Evolutionary conservation across 495 filamentous ascomycete genomes (phyloP).

Genomic region (Penicillium herquei): DNA sequence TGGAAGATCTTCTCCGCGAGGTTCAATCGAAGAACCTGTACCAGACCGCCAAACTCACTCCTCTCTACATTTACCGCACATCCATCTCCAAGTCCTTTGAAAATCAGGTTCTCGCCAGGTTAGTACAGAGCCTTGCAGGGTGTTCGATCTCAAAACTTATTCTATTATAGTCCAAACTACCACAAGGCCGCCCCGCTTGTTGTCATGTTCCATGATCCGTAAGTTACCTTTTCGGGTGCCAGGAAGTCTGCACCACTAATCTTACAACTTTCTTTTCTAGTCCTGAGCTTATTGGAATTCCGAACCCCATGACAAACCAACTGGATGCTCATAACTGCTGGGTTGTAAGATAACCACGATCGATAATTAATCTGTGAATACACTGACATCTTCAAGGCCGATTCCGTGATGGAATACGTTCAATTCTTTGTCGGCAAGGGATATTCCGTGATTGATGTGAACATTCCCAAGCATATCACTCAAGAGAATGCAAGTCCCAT

Average conservation of each 20-base stretch:
- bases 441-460: conserved; percentile 85
- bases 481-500: conserved; percentile 24
- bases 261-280: conserved; percentile 33
- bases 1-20: conserved; percentile 65
- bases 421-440: conserved; percentile 72
- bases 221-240: conserved; percentile 29
- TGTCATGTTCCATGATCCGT: conserved; percentile 82
- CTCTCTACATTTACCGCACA: conserved; percentile 69
- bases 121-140: conserved; percentile 17
- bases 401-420: conserved; percentile 74
- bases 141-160: no score
- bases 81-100: conserved; percentile 74
- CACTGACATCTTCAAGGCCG: conserved; percentile 55
- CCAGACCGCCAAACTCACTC: conserved; percentile 70
- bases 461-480: conserved; percentile 73
- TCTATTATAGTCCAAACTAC: conserved; percentile 49
- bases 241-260: neutral
- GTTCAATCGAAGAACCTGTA: conserved; percentile 69
- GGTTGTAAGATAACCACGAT: conserved; percentile 60
- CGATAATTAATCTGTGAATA: neutral
- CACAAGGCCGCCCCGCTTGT: conserved; percentile 55
- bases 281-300: conserved; percentile 67
- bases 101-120: conserved; percentile 87
- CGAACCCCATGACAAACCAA: conserved; percentile 65
- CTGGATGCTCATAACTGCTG: conserved; percentile 80